These are phyloP conservation scores for Irpex sp. DNA, from an alignment of 1,284 basidiomycete species.

Conservation along the genomic window DNA sequence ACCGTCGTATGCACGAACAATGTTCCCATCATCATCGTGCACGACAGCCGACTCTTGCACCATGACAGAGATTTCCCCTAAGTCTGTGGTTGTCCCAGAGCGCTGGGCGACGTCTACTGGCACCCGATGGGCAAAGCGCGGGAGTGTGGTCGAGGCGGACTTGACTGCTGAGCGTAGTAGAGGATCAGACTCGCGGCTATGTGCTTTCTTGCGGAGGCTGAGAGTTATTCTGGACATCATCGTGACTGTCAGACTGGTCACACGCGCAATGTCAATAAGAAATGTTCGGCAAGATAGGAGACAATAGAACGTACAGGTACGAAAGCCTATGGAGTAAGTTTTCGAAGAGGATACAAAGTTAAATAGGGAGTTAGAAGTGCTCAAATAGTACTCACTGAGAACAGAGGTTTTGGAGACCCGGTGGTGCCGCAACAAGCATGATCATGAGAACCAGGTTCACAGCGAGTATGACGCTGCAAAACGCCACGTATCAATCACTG, in stretches of 20 bases:
- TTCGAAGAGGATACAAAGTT: neutral
- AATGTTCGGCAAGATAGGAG: neutral
- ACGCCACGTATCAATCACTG: too few species aligned
- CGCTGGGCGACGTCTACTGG: too few species aligned
- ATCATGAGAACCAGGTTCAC: constrained; percentile 46
- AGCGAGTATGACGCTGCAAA: constrained; percentile 42
- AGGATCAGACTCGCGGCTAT: neutral
- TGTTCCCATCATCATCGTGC: constrained; percentile 10
- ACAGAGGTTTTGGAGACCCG: constrained; percentile 42
- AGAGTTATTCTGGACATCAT: constrained; percentile 19
- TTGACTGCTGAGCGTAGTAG: neutral
- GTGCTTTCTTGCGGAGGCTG: constrained; percentile 14
- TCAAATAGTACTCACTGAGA: constrained; percentile 38
- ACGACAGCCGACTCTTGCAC: constrained; percentile 10
- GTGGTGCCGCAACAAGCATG: constrained; percentile 42
- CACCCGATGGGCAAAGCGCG: neutral
- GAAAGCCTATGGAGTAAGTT: constrained; percentile 31
- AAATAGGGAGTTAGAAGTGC: neutral
- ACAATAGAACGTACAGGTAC: constrained; percentile 35
- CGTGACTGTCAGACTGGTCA: constrained; percentile 12
- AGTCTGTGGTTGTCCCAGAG: neutral
- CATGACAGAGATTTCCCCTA: constrained; percentile 3
- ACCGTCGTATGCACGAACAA: neutral
- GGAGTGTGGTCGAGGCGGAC: neutral
- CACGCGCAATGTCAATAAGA: too few species aligned